Percentiles rank a stretch among this genome's conserved stretches.
Evolutionary conservation across 1,139 yeast species (phyloP).

Genomic region (Magnusiomyces ingens): DNA sequence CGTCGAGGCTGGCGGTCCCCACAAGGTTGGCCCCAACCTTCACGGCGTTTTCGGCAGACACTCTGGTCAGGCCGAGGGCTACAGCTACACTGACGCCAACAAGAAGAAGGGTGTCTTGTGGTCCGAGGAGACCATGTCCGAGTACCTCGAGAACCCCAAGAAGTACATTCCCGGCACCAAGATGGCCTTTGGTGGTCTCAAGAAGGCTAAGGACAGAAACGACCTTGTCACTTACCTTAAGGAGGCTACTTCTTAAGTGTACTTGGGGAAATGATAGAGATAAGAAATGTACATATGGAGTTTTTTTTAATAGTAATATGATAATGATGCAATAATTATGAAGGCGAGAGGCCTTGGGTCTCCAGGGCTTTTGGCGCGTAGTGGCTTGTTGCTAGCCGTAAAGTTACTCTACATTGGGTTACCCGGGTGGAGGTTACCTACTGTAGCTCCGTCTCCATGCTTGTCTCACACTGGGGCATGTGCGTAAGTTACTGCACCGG

Average conservation of each 20-base stretch:
- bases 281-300: no score
- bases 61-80: constrained; percentile 90
- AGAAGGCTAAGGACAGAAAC: constrained; percentile 98
- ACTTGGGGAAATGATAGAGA: no score
- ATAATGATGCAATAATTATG: no score
- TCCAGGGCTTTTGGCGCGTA: no score
- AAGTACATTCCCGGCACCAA: constrained; percentile 99
- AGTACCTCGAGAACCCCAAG: constrained; percentile 99
- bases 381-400: no score
- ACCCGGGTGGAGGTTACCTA: no score
- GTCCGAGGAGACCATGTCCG: constrained; percentile 83
- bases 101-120: constrained; percentile 89
- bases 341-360: no score
- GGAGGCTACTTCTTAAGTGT: constrained; percentile 48
- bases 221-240: constrained; percentile 89
- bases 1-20: constrained; percentile 89
- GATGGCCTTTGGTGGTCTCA: constrained; percentile 99
- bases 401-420: no score
- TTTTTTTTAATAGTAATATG: no score
- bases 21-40: constrained; percentile 99
- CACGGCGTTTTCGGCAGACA: constrained; percentile 90
- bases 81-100: constrained; percentile 97
- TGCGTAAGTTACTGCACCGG: no score
- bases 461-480: no score
- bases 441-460: no score